A percentile compares a stretch with the other conserved stretches of the same genome.
Evolutionary conservation across 2,329 filamentous ascomycete genomes (phyloP).

Genomic region (Fusarium newnesense): DNA sequence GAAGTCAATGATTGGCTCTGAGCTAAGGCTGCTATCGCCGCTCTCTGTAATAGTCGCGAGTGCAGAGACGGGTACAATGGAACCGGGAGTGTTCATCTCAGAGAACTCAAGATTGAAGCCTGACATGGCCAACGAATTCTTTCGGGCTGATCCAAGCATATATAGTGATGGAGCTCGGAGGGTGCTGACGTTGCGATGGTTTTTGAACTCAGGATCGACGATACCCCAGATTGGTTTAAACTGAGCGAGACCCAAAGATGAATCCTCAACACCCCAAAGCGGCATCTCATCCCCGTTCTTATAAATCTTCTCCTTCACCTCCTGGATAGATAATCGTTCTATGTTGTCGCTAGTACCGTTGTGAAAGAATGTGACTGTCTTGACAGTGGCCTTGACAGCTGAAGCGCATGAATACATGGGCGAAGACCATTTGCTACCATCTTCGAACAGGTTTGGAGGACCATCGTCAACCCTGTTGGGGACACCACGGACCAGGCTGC

Average conservation of each 20-base stretch:
- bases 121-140: neutral
- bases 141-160: slow-evolving; percentile 7
- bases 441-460: slow-evolving; percentile 50
- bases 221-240: slow-evolving; percentile 39
- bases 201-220: slow-evolving; percentile 26
- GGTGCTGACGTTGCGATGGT: slow-evolving; percentile 29
- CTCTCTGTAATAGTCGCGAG: slow-evolving; percentile 5
- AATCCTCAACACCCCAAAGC: slow-evolving; percentile 49
- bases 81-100: slow-evolving; percentile 25
- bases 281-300: slow-evolving; percentile 43
- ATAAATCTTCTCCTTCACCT: slow-evolving; percentile 52
- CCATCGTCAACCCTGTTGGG: slow-evolving; percentile 50
- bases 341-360: slow-evolving; percentile 53
- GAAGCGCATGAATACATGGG: slow-evolving; percentile 57
- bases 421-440: slow-evolving; percentile 54
- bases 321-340: slow-evolving; percentile 46
- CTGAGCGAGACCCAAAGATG: slow-evolving; percentile 8
- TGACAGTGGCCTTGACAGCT: slow-evolving; percentile 55
- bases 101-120: neutral
- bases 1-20: slow-evolving; percentile 10
- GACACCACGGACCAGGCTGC: slow-evolving; percentile 51
- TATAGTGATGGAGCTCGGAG: slow-evolving; percentile 23
- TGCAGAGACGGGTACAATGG: slow-evolving; percentile 20
- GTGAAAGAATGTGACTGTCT: slow-evolving; percentile 55
- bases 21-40: neutral